Percentiles rank a stretch among this genome's conserved stretches.
Conservation (phyloP, 1,284 basidiomycete genomes). For the Trichosporon sp. region DNA sequence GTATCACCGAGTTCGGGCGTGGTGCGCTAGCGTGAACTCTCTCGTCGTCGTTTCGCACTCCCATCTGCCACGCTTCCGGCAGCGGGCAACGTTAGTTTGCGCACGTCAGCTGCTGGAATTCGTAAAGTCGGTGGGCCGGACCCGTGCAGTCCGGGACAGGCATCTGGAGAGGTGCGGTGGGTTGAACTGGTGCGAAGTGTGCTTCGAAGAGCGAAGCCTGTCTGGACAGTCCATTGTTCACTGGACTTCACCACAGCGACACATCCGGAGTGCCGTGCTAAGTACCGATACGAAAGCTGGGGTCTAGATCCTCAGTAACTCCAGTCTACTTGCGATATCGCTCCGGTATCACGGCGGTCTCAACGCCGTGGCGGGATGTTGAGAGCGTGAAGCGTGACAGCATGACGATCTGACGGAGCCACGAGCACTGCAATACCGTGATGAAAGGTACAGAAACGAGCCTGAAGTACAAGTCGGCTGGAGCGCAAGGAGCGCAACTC, state of each 20-base stretch:
- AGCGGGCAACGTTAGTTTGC: neutral
- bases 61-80: neutral
- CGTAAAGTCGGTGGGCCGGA: neutral
- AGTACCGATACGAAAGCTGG: neutral
- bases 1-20: neutral
- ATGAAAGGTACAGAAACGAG: neutral
- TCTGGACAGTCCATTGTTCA: no score
- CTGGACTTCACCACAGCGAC: no score
- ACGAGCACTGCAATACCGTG: neutral
- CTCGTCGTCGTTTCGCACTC: neutral
- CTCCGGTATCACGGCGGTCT: neutral
- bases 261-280: neutral
- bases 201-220: no score
- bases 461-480: neutral
- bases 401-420: slow-evolving; percentile 7
- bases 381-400: slow-evolving; percentile 10
- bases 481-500: neutral
- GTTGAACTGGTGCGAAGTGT: no score
- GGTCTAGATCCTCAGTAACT: no score
- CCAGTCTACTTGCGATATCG: neutral
- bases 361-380: neutral
- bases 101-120: neutral
- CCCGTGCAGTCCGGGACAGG: no score
- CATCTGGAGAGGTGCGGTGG: no score
- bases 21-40: slow-evolving; percentile 7